Percentiles rank a stretch among this genome's conserved stretches.
Conservation (phyloP, 306 rosid genomes). For the Lathyrus aphaca region DNA sequence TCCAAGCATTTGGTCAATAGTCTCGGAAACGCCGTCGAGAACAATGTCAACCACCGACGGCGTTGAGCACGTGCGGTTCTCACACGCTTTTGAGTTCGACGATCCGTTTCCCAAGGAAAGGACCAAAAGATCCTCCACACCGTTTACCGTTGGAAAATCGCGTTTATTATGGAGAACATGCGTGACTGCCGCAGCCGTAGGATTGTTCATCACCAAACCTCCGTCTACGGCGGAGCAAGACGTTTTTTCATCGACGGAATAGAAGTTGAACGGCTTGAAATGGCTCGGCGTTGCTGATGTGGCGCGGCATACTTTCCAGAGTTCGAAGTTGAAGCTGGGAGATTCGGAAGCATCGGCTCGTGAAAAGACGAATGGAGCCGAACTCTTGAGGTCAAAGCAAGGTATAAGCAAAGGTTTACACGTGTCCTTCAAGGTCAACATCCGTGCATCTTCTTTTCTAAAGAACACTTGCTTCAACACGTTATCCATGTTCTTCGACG, state of each 20-base stretch:
- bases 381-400: conserved; percentile 91
- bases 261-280: conserved; percentile 76
- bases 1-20: conserved; percentile 92
- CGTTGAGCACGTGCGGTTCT: conserved; percentile 56
- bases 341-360: conserved; percentile 91
- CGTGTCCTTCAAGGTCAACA: conserved; percentile 80
- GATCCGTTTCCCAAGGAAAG: conserved; percentile 85
- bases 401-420: conserved; percentile 86
- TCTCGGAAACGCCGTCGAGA: conserved; percentile 87
- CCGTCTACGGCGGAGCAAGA: conserved; percentile 88
- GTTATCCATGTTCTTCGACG: conserved; percentile 68
- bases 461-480: conserved; percentile 61
- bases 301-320: conserved; percentile 95
- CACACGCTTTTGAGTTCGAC: conserved; percentile 42
- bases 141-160: conserved; percentile 77
- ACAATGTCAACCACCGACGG: conserved; percentile 81
- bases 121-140: conserved; percentile 83
- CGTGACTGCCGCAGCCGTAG: conserved; percentile 90
- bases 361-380: conserved; percentile 95
- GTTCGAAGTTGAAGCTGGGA: conserved; percentile 88
- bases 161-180: conserved; percentile 96
- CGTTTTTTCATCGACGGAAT: conserved; percentile 81
- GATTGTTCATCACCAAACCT: conserved; percentile 95
- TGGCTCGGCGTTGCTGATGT: conserved; percentile 81
- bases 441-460: conserved; percentile 56